Evolutionary conservation across 106 monocot species (phyloP).

Genomic region (Alisma plantagoaquatica): DNA sequence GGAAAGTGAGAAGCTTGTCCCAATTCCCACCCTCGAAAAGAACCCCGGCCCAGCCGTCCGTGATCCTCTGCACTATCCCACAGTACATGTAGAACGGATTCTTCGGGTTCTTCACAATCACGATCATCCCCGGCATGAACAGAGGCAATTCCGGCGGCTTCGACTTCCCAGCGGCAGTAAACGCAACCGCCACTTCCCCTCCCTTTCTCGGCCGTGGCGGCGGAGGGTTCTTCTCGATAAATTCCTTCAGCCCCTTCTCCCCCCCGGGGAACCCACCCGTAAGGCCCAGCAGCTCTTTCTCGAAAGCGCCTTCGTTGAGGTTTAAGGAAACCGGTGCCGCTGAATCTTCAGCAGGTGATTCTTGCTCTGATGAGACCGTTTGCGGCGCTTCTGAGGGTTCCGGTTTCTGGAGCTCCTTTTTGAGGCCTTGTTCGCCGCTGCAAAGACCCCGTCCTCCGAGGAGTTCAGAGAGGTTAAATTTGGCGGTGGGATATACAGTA

Average conservation of each 20-base stretch:
- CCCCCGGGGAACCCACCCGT: constrained; percentile 98
- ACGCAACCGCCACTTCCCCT: constrained; percentile 1
- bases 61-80: constrained; percentile 88
- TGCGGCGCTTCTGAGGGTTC: too few species aligned
- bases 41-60: constrained; percentile 80
- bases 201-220: constrained; percentile 10
- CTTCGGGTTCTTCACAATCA: constrained; percentile 67
- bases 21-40: constrained; percentile 91
- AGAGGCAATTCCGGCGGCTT: constrained; percentile 70
- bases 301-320: constrained; percentile 30
- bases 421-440: constrained; percentile 65
- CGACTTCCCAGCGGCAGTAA: constrained; percentile 21
- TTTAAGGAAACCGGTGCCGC: too few species aligned
- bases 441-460: constrained; percentile 83
- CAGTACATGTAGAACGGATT: constrained; percentile 76
- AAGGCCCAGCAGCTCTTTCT: constrained; percentile 85
- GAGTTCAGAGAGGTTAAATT: constrained; percentile 51
- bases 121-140: constrained; percentile 88
- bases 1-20: constrained; percentile 75
- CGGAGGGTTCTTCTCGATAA: constrained; percentile 67
- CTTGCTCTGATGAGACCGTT: too few species aligned
- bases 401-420: constrained; percentile 27
- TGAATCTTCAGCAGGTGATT: too few species aligned
- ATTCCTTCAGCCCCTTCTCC: constrained; percentile 56
- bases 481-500: background rate